Percentiles rank a stretch among this genome's conserved stretches.
These are phyloP conservation scores for Candida hungchunana DNA, from an alignment of 805 yeast genomes.

Conservation along the genomic window DNA sequence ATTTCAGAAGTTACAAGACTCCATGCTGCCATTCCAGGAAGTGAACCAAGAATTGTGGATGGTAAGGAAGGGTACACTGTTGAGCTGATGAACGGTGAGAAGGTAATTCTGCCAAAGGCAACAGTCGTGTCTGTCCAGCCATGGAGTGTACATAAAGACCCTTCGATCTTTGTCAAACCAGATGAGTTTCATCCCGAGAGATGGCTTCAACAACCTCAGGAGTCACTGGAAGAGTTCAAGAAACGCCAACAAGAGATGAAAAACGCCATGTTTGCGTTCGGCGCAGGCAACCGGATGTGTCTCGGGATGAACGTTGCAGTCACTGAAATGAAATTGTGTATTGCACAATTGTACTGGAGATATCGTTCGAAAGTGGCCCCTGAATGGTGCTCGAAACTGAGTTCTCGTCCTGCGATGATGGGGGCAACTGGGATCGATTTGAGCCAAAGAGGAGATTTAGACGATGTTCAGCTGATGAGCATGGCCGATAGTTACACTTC, in stretches of 20 bases:
- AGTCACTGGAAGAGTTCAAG: conserved; percentile 31
- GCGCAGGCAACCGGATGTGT: conserved; percentile 72
- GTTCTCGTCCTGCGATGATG: conserved; percentile 24
- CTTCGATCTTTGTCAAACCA: conserved; percentile 42
- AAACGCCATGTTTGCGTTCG: conserved; percentile 61
- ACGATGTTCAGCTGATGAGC: conserved; percentile 46
- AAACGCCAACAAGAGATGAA: conserved; percentile 42
- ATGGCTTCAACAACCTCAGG: conserved; percentile 46
- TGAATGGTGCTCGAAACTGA: conserved; percentile 40
- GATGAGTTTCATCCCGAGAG: conserved; percentile 54
- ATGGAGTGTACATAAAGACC: conserved; percentile 55
- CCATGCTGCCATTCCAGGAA: conserved; percentile 71
- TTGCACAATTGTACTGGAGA: conserved; percentile 51
- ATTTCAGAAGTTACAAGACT: conserved; percentile 56
- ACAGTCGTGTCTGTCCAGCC: conserved; percentile 63
- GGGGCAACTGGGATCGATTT: conserved; percentile 17
- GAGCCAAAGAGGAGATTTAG: conserved; percentile 14
- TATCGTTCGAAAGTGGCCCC: conserved; percentile 35
- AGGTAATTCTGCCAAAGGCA: conserved; percentile 42
- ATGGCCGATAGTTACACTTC: conserved; percentile 56
- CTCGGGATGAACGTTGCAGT: conserved; percentile 66
- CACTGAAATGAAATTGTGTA: conserved; percentile 57
- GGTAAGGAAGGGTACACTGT: conserved; percentile 17
- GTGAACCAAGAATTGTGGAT: conserved; percentile 58
- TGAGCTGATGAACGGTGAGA: conserved; percentile 16